A percentile compares a stretch with the other conserved stretches of the same genome.
These are phyloP conservation scores for Cylindricascospora bacillispora DNA, from an alignment of 1,139 yeast genomes.

Conservation along the genomic window DNA sequence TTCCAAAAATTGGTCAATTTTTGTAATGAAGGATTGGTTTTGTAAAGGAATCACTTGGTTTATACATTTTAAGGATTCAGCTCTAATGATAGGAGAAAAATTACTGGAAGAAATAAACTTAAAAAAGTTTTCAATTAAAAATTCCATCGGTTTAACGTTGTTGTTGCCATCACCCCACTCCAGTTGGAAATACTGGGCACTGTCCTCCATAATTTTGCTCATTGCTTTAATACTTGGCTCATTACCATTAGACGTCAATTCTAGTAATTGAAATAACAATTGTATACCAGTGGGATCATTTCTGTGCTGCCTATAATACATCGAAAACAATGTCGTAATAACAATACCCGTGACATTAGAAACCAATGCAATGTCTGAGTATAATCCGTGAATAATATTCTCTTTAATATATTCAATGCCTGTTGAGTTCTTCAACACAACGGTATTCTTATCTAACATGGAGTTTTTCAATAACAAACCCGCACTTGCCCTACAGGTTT, in stretches of 20 bases:
- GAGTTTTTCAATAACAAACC: conserved; percentile 77
- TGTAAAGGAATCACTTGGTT: conserved; percentile 64
- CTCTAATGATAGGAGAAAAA: conserved; percentile 39
- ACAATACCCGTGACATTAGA: conserved; percentile 87
- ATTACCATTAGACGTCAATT: conserved; percentile 42
- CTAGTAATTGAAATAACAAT: conserved; percentile 53
- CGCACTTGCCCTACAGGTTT: conserved; percentile 71
- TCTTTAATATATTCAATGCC: conserved; percentile 39
- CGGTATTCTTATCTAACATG: conserved; percentile 31
- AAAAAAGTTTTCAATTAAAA: conserved; percentile 53
- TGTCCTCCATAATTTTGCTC: conserved; percentile 79
- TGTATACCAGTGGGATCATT: conserved; percentile 44
- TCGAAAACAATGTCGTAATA: conserved; percentile 65
- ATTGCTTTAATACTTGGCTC: conserved; percentile 78
- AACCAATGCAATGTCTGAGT: conserved; percentile 40
- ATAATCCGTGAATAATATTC: conserved; percentile 57
- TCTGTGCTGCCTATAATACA: conserved; percentile 27
- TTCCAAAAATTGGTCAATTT: conserved; percentile 52
- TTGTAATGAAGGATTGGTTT: conserved; percentile 50
- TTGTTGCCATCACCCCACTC: conserved; percentile 51
- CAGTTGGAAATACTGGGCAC: conserved; percentile 33
- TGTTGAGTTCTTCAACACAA: conserved; percentile 10
- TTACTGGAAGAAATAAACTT: conserved; percentile 32
- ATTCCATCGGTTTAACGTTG: conserved; percentile 43
- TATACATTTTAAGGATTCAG: conserved; percentile 58